Conservation (phyloP, 768 basidiomycete species). For the Suillus spraguei region DNA sequence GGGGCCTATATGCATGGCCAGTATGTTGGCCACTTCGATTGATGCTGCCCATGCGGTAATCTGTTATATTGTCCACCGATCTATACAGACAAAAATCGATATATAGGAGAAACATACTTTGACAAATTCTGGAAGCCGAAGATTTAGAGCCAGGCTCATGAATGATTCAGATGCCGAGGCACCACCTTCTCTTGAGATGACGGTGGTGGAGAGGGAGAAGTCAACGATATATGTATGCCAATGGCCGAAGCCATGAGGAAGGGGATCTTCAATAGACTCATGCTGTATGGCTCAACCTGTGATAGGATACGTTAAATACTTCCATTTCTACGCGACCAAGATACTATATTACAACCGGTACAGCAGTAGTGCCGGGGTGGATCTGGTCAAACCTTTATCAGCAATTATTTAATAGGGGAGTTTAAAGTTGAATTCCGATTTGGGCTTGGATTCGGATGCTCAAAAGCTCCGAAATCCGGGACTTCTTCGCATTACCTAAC, state of each 20-base stretch:
- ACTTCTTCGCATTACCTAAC: too few species aligned
- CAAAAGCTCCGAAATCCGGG: too few species aligned
- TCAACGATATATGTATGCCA: conserved; percentile 29
- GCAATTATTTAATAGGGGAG: too few species aligned
- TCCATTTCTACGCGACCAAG: too few species aligned
- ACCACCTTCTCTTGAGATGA: conserved; percentile 16
- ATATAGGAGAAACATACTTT: neutral
- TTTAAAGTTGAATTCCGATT: too few species aligned
- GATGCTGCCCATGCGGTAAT: neutral
- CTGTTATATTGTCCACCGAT: neutral
- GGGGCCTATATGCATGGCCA: neutral
- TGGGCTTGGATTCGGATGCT: too few species aligned
- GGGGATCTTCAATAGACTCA: conserved; percentile 23
- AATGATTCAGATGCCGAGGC: neutral
- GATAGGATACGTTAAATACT: too few species aligned
- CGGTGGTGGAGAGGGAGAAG: conserved; percentile 23
- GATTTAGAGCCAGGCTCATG: neutral
- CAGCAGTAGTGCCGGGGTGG: too few species aligned
- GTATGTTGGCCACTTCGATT: neutral
- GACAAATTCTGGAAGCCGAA: neutral
- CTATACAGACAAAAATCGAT: neutral
- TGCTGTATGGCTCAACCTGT: neutral
- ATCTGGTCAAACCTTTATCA: too few species aligned
- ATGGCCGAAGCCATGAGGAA: conserved; percentile 27
- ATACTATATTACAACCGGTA: too few species aligned